A percentile compares a stretch with the other conserved stretches of the same genome.
Evolutionary conservation across 805 yeast genomes (phyloP).

Genomic region (Brettanomyces nanus): DNA sequence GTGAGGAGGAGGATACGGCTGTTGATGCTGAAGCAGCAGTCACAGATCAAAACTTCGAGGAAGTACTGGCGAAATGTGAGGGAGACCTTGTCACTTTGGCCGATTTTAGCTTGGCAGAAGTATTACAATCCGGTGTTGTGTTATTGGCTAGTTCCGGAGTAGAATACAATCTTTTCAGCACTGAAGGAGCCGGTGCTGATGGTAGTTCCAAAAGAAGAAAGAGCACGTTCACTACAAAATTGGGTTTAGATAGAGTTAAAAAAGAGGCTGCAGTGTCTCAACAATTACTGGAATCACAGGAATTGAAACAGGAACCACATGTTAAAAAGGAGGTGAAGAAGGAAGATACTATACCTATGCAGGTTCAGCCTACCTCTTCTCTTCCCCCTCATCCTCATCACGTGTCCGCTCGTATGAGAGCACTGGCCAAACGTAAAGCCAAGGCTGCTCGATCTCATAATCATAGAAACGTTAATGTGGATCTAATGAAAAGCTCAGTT

Average conservation of each 20-base stretch:
- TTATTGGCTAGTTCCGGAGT: conserved; percentile 58
- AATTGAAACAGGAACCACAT: conserved; percentile 4
- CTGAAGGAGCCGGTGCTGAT: conserved; percentile 3
- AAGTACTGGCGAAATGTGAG: conserved; percentile 34
- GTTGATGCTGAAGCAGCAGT: conserved; percentile 11
- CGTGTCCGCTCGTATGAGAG: conserved; percentile 74
- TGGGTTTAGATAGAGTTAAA: conserved; percentile 20
- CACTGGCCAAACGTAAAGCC: conserved; percentile 90
- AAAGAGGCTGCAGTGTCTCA: neutral
- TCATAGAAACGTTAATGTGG: conserved; percentile 43
- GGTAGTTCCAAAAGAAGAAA: conserved; percentile 18
- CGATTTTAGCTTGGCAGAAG: conserved; percentile 40
- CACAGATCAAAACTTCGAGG: conserved; percentile 14
- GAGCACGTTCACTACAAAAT: conserved; percentile 22
- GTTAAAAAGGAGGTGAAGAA: conserved; percentile 6
- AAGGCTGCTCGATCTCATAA: conserved; percentile 54
- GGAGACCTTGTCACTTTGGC: conserved; percentile 39
- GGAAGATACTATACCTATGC: conserved; percentile 5
- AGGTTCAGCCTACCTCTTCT: conserved; percentile 3
- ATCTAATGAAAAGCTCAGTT: conserved; percentile 63
- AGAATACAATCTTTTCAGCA: conserved; percentile 20
- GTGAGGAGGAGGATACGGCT: conserved; percentile 10
- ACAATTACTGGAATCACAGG: conserved; percentile 4
- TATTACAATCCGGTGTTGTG: conserved; percentile 42
- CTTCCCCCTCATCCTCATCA: conserved; percentile 10